Base-by-base conservation (phyloP, 2,329 filamentous ascomycete species). In the Cryphonectria nitschkei region DNA sequence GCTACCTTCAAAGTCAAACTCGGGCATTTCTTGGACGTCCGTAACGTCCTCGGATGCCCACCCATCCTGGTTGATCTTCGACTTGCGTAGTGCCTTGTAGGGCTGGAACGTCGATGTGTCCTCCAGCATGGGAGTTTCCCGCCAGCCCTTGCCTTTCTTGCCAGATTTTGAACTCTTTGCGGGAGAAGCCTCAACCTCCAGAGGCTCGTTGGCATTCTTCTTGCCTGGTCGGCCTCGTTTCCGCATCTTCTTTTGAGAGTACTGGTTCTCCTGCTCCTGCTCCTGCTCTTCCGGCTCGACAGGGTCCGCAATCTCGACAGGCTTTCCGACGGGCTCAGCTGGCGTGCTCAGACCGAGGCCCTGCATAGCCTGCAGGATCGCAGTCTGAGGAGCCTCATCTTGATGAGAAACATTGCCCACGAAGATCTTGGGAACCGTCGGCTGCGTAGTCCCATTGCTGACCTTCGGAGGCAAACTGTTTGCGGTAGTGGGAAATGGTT, bases 31-130 rank as follows among this genome's bases (percentile, higher is more conserved):
- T 81, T 95, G 93, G 32, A 96, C 93, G 78, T 98, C 96, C 0
- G 94, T 98, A 32, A 95, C 95, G 77, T 98, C 95, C 78, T 98
- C 96, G 0, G 95, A 98, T 4, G 93, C 94, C 95, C 95, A 98
- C 3, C 94, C 95, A 78, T 94, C 97, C 62, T 79, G 80, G 75
- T 80, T 84, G 70, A 79, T 82, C 72, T 83, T 84, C 78, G 81
- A 87, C 79, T 79, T 91, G 83, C 87, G 94, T 1, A 91, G 78
- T 0, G 86, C 86, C 60, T 84, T 82, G 75, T 88, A 91, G 0
- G 89, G 89, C 76, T 91, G 89, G 72, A 91, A 91, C 0, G 87
- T 88, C 3, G 87, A 80, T 9, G 84, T 89, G 69, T 86, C 89
- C 76, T 91, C 84, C 34, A 89, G 76, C 34, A 89, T 89, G 0